Percentiles rank a stretch among this genome's conserved stretches.
Evolutionary conservation across 2,329 filamentous ascomycete species (phyloP).

Genomic region (Thielaviopsis ethacetica): DNA sequence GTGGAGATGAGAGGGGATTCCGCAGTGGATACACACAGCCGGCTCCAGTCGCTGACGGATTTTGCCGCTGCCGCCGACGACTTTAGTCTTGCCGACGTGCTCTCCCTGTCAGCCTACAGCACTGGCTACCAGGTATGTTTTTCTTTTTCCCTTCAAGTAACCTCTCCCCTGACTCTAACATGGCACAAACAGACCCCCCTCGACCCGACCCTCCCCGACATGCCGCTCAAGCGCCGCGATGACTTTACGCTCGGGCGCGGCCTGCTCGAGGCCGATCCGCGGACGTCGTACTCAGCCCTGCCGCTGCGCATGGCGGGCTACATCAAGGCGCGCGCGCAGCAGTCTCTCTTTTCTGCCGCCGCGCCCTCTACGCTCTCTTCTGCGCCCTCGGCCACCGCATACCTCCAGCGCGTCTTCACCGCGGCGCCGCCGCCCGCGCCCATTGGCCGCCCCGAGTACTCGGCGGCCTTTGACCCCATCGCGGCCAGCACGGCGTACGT

Average conservation of each 20-base stretch:
- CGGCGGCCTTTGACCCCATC: neutral
- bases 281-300: constrained; percentile 16
- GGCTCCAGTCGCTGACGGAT: constrained; percentile 24
- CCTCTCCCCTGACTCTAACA: constrained; percentile 8
- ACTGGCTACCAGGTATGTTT: constrained; percentile 20
- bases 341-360: neutral
- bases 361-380: neutral
- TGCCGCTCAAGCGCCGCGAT: constrained; percentile 29
- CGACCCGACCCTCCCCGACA: constrained; percentile 46
- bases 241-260: constrained; percentile 33
- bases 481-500: no score
- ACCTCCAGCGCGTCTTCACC: constrained; percentile 18
- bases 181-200: constrained; percentile 26
- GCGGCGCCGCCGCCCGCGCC: neutral
- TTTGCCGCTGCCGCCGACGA: constrained; percentile 39
- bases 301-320: neutral
- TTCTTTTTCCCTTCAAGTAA: neutral
- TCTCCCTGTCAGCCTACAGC: constrained; percentile 32
- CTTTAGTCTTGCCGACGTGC: constrained; percentile 51
- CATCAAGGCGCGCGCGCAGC: constrained; percentile 3
- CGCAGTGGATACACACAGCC: constrained; percentile 15
- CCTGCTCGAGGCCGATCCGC: constrained; percentile 29
- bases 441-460: constrained; percentile 16
- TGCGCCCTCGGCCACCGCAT: constrained; percentile 12
- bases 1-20: neutral